Conservation (phyloP, 2,329 filamentous ascomycete species). For the Aquanectria penicillioides region DNA sequence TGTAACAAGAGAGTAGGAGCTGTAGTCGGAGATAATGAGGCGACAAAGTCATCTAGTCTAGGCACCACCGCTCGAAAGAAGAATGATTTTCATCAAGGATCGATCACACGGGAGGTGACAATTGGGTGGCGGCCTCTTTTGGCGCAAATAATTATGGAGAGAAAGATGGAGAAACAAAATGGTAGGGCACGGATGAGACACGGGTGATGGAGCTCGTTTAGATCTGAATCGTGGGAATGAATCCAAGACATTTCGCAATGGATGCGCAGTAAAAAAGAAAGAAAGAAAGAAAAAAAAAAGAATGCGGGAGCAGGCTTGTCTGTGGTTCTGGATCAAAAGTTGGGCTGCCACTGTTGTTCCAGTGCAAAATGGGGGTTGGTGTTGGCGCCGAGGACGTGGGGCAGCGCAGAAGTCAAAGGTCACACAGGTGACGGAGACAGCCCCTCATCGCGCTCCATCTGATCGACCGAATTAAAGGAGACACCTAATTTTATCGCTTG, state of each 20-base stretch:
- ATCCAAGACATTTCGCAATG: no score
- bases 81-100: neutral
- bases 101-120: neutral
- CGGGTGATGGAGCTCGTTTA: no score
- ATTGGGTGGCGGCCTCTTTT: neutral
- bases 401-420: conserved; percentile 10
- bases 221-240: no score
- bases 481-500: neutral
- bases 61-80: no score
- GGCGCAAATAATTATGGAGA: no score
- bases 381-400: conserved; percentile 13
- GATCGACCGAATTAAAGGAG: conserved; percentile 13
- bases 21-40: no score
- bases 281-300: no score
- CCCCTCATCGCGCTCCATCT: conserved; percentile 13
- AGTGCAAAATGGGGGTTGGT: neutral
- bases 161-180: no score
- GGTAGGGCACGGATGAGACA: no score
- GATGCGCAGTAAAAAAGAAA: no score
- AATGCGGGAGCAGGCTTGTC: neutral
- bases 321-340: conserved; percentile 15
- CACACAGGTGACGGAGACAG: neutral
- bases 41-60: no score
- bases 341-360: neutral
- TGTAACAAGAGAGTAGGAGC: no score